Evolutionary conservation across 768 basidiomycete genomes (phyloP).

Genomic region (Boletus vinaceobasis): DNA sequence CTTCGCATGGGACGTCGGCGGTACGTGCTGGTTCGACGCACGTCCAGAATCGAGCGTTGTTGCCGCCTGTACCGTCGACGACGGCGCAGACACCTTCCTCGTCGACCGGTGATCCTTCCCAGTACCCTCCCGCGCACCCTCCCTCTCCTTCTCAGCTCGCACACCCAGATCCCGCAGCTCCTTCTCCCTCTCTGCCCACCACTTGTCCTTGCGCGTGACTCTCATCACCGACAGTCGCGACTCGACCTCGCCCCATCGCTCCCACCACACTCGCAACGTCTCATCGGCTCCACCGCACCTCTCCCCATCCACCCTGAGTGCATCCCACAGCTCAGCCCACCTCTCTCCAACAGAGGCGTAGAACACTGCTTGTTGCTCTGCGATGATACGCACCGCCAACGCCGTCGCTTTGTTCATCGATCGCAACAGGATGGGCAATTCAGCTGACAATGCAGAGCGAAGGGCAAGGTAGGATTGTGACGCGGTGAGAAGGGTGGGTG

Average conservation of each 20-base stretch:
- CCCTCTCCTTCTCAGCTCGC: constrained; percentile 18
- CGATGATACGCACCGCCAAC: constrained; percentile 49
- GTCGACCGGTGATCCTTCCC: constrained; percentile 16
- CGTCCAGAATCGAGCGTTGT: constrained; percentile 21
- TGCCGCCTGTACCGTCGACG: constrained; percentile 9
- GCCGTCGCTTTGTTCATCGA: constrained; percentile 61
- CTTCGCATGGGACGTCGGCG: constrained; percentile 18
- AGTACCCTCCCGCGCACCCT: constrained; percentile 6
- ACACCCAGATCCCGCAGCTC: constrained; percentile 19
- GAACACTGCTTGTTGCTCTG: constrained; percentile 55
- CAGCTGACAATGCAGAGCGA: constrained; percentile 64
- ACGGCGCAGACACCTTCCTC: constrained; percentile 15
- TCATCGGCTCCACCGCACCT: constrained; percentile 63
- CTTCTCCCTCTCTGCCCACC: constrained; percentile 31
- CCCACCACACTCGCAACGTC: constrained; percentile 69
- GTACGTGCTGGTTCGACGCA: constrained; percentile 25
- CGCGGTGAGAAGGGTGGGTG: constrained; percentile 63
- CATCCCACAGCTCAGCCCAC: constrained; percentile 86
- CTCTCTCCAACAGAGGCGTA: constrained; percentile 57
- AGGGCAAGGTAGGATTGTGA: constrained; percentile 77
- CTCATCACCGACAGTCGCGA: constrained; percentile 40
- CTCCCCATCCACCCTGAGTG: constrained; percentile 68
- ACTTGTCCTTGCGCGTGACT: constrained; percentile 35
- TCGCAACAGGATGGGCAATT: constrained; percentile 62
- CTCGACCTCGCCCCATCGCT: constrained; percentile 67